Base-by-base conservation (phyloP, 2,329 filamentous ascomycete species). In the Stachybotrys elegans region DNA sequence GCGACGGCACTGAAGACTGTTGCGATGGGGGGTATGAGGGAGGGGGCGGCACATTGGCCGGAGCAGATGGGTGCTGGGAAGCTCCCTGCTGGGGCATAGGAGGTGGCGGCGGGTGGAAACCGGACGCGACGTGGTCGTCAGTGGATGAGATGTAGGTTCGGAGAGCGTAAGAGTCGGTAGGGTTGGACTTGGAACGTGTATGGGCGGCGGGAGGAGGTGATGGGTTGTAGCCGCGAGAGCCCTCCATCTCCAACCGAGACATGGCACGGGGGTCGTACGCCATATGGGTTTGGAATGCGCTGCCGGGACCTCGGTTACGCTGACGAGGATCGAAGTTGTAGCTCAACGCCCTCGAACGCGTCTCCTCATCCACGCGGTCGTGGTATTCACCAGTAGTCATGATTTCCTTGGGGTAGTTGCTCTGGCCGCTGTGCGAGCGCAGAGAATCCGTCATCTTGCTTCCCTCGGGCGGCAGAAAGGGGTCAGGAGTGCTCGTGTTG, bases 281-380 rank as follows among this genome's bases (percentile, higher is more conserved):
- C 1, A 67, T 69, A 46, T 78, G 75, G 0, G 71, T 61, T 0
- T 73, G 73, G 34, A 76, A 59, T 1, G 63, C 62, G 36, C 51
- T 63, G 13, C 41, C 43, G 4, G 55, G 55, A 3, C 51, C 57
- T 9, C 52, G 50, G 9, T 46, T 41, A 5, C 37, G 43, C 0
- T 51, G 43, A 17, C 55, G 55, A 0, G 58, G 59, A 23, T 65
- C 56, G 20, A 56, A 57, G 43, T 55, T 53, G 50, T 65, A 63
- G 22, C 55, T 47, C 1, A 49, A 42, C 2, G 50, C 38, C 8
- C 52, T 44, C 8, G n/a, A 13, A 12, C 50, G 47, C 12, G 43
- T 23, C 1, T 59, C 59, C 17, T 62, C 58, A 32, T 68, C 68
- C 5, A 68, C 44, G 40, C 53, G 50, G 46, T 69, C 64, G 48